A percentile compares a stretch with the other conserved stretches of the same genome.
These are phyloP conservation scores for Juglanconis juglandina DNA, from an alignment of 2,329 filamentous ascomycete genomes.

Conservation along the genomic window DNA sequence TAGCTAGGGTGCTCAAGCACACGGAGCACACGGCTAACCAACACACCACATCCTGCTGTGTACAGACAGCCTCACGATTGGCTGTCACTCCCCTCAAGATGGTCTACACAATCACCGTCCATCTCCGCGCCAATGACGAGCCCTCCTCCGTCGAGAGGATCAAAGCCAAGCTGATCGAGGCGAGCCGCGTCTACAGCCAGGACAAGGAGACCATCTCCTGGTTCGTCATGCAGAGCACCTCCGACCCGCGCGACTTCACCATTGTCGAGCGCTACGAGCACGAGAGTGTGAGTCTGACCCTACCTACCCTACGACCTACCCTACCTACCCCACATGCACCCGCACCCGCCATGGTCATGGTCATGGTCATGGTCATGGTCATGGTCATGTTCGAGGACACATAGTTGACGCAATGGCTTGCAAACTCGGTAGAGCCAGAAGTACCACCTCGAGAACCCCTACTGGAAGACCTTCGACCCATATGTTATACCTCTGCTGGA, in stretches of 20 bases:
- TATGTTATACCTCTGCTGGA: conserved; percentile 68
- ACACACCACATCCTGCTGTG: neutral
- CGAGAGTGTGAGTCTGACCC: conserved; percentile 49
- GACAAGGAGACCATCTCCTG: conserved; percentile 69
- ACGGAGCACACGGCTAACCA: neutral
- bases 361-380: neutral
- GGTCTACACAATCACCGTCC: conserved; percentile 68
- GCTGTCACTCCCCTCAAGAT: conserved; percentile 36
- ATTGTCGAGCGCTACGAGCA: conserved; percentile 72
- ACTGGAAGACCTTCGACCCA: conserved; percentile 74
- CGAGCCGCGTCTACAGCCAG: conserved; percentile 67
- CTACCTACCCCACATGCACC: too few species aligned
- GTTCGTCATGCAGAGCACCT: conserved; percentile 74
- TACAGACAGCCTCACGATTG: too few species aligned
- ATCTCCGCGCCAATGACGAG: conserved; percentile 67
- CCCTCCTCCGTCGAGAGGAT: conserved; percentile 62
- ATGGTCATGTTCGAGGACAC: neutral
- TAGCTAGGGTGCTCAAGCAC: too few species aligned
- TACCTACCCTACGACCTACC: too few species aligned
- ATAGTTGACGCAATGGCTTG: neutral
- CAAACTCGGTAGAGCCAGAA: conserved; percentile 45
- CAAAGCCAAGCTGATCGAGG: conserved; percentile 70
- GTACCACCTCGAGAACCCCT: conserved; percentile 65
- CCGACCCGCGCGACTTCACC: conserved; percentile 67
- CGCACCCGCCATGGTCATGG: too few species aligned